Evolutionary conservation across 164 flowering plant species (phyloP).

Genomic region (Cinnamomum chago): DNA sequence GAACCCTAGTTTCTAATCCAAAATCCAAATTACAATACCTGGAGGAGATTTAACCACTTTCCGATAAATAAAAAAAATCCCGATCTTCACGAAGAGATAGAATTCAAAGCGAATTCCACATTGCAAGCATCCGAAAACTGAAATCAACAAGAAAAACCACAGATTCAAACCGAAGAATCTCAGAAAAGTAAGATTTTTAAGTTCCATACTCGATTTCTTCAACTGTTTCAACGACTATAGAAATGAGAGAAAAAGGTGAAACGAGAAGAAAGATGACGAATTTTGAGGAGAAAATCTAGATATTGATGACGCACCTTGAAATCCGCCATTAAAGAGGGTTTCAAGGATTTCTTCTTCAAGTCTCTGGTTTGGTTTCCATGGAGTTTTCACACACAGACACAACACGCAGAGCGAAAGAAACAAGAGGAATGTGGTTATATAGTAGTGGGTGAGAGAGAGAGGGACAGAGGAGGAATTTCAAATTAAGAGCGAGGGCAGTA

Average conservation of each 20-base stretch:
- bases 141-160: neutral
- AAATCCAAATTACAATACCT: neutral
- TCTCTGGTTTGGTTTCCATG: neutral
- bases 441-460: neutral
- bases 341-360: neutral
- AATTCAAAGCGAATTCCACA: neutral
- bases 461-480: neutral
- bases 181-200: too few relatives aligned
- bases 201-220: neutral
- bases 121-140: neutral
- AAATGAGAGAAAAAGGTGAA: too few relatives aligned
- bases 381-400: too few relatives aligned
- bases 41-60: neutral
- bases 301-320: neutral
- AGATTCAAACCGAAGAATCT: neutral
- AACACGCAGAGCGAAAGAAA: too few relatives aligned
- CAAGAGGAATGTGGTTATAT: neutral
- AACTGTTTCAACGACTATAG: neutral
- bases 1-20: neutral
- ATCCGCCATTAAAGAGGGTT: neutral
- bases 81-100: neutral
- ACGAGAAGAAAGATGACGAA: neutral
- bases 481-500: neutral
- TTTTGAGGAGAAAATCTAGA: neutral
- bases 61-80: neutral